A percentile compares a stretch with the other conserved stretches of the same genome.
These are phyloP conservation scores for Diplodia mutila DNA, from an alignment of 2,329 filamentous ascomycete genomes.

Conservation along the genomic window DNA sequence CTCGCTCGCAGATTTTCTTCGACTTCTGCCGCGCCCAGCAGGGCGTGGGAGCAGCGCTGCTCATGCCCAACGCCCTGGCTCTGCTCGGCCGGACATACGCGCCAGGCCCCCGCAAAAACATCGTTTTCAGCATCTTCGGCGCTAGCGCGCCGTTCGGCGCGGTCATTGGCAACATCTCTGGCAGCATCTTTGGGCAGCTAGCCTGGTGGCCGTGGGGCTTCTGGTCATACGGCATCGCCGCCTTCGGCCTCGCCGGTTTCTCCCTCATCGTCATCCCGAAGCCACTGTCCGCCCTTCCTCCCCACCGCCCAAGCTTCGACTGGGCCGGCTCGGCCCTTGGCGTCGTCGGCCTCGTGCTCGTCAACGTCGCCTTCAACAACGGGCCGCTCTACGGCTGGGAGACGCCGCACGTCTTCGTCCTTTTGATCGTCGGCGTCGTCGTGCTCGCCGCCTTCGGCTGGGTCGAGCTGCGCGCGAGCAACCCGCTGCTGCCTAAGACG, in stretches of 20 bases:
- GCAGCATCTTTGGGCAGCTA: slow-evolving; percentile 39
- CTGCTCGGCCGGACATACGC: slow-evolving; percentile 41
- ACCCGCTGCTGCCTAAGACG: slow-evolving; percentile 36
- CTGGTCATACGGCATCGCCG: slow-evolving; percentile 32
- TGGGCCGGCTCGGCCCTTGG: slow-evolving; percentile 33
- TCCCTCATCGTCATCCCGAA: slow-evolving; percentile 30
- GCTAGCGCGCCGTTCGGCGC: slow-evolving; percentile 43
- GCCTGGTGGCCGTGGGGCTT: slow-evolving; percentile 41
- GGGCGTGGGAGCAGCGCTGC: slow-evolving; percentile 44
- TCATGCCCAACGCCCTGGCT: slow-evolving; percentile 45
- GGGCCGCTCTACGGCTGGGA: slow-evolving; percentile 36
- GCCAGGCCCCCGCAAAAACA: slow-evolving; percentile 44
- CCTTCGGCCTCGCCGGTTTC: slow-evolving; percentile 28
- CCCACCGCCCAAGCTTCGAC: slow-evolving; percentile 33
- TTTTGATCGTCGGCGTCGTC: slow-evolving; percentile 36
- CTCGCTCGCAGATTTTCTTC: slow-evolving; percentile 35
- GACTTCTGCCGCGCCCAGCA: slow-evolving; percentile 46
- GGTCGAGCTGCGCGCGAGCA: slow-evolving; percentile 35
- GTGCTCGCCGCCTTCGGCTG: slow-evolving; percentile 33
- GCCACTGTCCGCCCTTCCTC: slow-evolving; percentile 28
- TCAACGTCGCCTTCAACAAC: slow-evolving; percentile 39
- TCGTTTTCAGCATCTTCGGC: slow-evolving; percentile 44
- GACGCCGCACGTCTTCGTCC: slow-evolving; percentile 35
- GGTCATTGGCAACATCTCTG: slow-evolving; percentile 40
- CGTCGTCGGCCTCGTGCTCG: slow-evolving; percentile 34